These are phyloP conservation scores for Pseudogymnoascus sp. DNA, from an alignment of 2,329 filamentous ascomycete species.

Conservation along the genomic window DNA sequence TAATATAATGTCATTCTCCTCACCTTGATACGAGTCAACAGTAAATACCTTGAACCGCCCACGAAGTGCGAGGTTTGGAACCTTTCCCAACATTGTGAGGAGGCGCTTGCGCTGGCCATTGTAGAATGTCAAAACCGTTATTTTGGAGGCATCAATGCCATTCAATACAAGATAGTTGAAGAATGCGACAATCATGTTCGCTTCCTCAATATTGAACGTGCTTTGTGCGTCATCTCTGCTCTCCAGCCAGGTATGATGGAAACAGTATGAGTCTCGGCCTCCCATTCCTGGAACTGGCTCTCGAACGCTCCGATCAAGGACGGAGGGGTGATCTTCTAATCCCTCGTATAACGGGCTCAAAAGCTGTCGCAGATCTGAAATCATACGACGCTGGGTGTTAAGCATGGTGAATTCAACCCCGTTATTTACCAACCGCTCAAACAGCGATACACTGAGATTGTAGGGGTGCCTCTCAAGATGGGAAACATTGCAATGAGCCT, in stretches of 20 bases:
- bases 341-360: conserved; percentile 50
- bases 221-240: conserved; percentile 54
- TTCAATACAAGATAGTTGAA: conserved; percentile 66
- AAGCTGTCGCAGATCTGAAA: conserved; percentile 56
- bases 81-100: conserved; percentile 35
- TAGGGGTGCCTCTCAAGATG: conserved; percentile 50
- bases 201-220: conserved; percentile 63
- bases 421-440: conserved; percentile 59
- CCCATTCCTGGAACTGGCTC: conserved; percentile 56
- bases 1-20: conserved; percentile 79
- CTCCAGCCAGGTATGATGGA: conserved; percentile 59
- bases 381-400: conserved; percentile 58
- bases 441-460: conserved; percentile 57
- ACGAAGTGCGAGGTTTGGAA: conserved; percentile 33
- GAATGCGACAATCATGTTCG: conserved; percentile 67
- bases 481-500: conserved; percentile 49
- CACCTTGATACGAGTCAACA: conserved; percentile 84
- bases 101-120: conserved; percentile 70
- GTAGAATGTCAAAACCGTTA: conserved; percentile 83
- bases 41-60: conserved; percentile 56
- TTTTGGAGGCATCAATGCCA: conserved; percentile 48
- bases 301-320: conserved; percentile 44
- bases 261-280: conserved; percentile 51
- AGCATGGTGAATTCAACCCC: conserved; percentile 46
- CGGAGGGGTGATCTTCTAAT: conserved; percentile 50